Conservation (phyloP, 2,329 filamentous ascomycete species). For the Xylaria sp. region DNA sequence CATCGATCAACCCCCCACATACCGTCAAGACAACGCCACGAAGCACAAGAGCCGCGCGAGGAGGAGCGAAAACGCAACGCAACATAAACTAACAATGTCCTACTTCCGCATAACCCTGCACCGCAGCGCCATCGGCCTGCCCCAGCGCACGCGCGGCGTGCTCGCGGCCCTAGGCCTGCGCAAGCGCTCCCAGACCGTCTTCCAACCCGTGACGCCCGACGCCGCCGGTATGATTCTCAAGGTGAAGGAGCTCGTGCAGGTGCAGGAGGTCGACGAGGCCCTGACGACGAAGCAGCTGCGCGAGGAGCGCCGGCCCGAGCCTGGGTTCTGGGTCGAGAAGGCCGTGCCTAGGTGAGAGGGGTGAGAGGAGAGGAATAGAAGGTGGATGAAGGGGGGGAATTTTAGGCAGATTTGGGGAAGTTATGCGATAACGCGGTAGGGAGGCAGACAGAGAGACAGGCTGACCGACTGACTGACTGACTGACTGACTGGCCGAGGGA, state of each 20-base stretch:
- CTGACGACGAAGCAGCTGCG: conserved; percentile 73
- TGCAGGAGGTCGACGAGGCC: conserved; percentile 73
- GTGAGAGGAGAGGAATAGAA: background rate
- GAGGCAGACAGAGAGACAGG: too few relatives aligned
- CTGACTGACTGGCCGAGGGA: too few relatives aligned
- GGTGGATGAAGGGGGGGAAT: background rate
- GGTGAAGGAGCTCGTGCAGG: conserved; percentile 89
- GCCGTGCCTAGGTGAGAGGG: conserved; percentile 41
- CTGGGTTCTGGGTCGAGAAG: conserved; percentile 81
- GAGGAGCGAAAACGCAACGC: background rate
- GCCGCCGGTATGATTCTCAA: conserved; percentile 90
- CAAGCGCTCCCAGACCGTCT: conserved; percentile 84
- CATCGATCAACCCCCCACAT: background rate
- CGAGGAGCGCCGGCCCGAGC: conserved; percentile 73
- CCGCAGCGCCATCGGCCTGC: conserved; percentile 88
- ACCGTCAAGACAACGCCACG: background rate
- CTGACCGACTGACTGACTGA: too few relatives aligned
- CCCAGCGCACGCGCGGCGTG: conserved; percentile 77
- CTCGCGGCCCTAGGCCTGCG: conserved; percentile 85
- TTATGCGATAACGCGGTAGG: too few relatives aligned
- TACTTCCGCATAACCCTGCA: conserved; percentile 93
- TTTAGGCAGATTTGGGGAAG: background rate
- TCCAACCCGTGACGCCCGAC: conserved; percentile 81
- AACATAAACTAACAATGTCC: conserved; percentile 57
- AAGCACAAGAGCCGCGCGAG: background rate